phyloP scores from a whole-genome alignment of 495 filamentous ascomycete species.

The Pyrenula massariospora region DNA sequence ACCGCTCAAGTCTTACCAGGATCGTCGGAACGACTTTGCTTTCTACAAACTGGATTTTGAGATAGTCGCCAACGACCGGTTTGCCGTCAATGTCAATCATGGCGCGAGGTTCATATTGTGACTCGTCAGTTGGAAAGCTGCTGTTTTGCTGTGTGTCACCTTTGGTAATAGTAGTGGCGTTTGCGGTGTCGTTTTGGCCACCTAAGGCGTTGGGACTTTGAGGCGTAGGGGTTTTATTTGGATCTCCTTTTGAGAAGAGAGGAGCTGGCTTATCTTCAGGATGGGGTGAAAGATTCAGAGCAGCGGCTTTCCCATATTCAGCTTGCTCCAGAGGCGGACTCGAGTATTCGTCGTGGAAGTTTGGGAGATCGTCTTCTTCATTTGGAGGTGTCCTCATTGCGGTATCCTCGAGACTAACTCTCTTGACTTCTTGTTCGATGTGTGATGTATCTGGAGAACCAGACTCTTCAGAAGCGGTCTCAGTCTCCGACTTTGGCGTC shows the following conservation, averaged over 20 bases:
- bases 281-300: constrained; percentile 32
- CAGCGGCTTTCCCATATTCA: constrained; percentile 6
- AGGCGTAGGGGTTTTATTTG: neutral
- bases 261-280: constrained; percentile 60
- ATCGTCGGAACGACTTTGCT: constrained; percentile 93
- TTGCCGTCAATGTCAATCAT: constrained; percentile 55
- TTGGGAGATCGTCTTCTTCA: neutral
- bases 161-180: constrained; percentile 13
- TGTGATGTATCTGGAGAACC: constrained; percentile 35
- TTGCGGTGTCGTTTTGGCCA: constrained; percentile 8
- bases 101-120: constrained; percentile 20
- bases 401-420: constrained; percentile 38
- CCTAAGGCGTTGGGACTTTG: neutral
- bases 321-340: constrained; percentile 1
- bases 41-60: constrained; percentile 96
- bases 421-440: constrained; percentile 36
- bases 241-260: constrained; percentile 36
- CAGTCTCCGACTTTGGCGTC: constrained; percentile 9
- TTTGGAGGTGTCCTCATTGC: constrained; percentile 17
- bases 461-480: constrained; percentile 3
- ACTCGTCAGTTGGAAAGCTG: constrained; percentile 6
- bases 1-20: constrained; percentile 43
- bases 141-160: constrained; percentile 13
- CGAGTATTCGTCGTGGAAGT: neutral
- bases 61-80: constrained; percentile 92